Evolutionary conservation across 2,329 filamentous ascomycete species (phyloP), one percentile per base, ranked within the genome.

Genomic region (Magnaporthiopsis poae): DNA sequence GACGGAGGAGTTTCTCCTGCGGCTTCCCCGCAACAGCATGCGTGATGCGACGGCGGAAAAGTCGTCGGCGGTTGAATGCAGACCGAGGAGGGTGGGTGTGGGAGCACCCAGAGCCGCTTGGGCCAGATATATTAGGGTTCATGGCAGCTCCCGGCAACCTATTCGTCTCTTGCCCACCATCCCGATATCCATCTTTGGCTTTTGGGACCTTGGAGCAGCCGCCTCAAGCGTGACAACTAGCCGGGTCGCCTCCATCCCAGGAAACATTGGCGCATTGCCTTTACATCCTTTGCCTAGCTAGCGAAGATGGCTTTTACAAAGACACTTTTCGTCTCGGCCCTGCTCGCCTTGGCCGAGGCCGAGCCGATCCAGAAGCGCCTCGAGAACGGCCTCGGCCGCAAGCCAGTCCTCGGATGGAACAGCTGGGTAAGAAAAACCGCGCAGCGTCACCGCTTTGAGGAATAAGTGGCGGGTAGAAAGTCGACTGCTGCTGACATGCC

Each of bases 381-480:
- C 15, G 63, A 64, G 18, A 64, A 64, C 31, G 63, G 63, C 21
- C 29, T 64, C 12, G 63, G 63, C 13, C 63, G 63, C 27, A 64
- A 46, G 29, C 63, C 63, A 35, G 46, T n/a, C 25, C 46, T 64
- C 9, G 63, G 63, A 1, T 64, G 63, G 63, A 64, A 59, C 31
- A 64, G 63, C 63, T 64, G 63, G 63, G 63, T 59, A 31, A 7
- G 63, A 2, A 15, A 15, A 0, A 13, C 39, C 5, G 1, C 13
- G 1, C 13, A 25, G 13, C n/a, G n/a, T n/a, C n/a, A n/a, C n/a
- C n/a, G n/a, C n/a, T 5, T 25, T 56, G 21, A 21, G 9, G 9
- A 21, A 56, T 2, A n/a, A 9, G 21, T 7, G 7, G 9, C 46
- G 2, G 13, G 1, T 4, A 18, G 11, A 12, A 18, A 18, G 15